A percentile compares a stretch with the other conserved stretches of the same genome.
These are phyloP conservation scores for Schizochytrium sp. DNA, from an alignment of 108 stramenopile genomes.

Conservation along the genomic window DNA sequence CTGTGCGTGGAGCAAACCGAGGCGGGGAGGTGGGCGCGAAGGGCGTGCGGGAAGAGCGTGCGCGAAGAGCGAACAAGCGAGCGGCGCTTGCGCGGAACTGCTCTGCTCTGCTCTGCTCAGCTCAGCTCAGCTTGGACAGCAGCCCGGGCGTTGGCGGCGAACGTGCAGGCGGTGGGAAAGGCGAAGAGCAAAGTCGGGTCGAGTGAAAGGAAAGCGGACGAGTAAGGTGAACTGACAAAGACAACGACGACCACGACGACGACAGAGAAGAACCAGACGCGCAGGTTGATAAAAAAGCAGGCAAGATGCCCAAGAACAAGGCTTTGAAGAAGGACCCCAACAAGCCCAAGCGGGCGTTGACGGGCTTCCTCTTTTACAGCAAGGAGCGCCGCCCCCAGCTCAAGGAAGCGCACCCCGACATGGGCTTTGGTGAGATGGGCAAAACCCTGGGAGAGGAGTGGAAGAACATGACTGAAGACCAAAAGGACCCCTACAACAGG, in stretches of 20 bases:
- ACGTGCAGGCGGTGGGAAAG: neutral
- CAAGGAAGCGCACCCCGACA: slow-evolving; percentile 46
- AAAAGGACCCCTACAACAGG: slow-evolving; percentile 49
- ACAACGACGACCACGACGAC: neutral
- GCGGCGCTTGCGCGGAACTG: too few relatives aligned
- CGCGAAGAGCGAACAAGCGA: neutral
- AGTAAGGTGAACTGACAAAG: too few relatives aligned
- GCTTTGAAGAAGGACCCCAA: neutral
- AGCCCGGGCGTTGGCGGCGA: neutral
- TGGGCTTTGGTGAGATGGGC: slow-evolving; percentile 52
- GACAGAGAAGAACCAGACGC: neutral
- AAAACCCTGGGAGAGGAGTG: slow-evolving; percentile 57
- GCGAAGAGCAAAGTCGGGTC: neutral
- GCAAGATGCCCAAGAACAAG: slow-evolving; percentile 3
- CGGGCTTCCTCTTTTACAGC: neutral
- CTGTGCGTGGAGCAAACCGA: too few relatives aligned
- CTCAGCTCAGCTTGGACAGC: too few relatives aligned
- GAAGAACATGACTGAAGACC: slow-evolving; percentile 47
- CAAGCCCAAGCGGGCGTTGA: slow-evolving; percentile 15
- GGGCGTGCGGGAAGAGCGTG: too few relatives aligned
- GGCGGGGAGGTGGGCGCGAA: too few relatives aligned
- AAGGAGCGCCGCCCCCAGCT: slow-evolving; percentile 51
- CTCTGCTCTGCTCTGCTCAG: too few relatives aligned
- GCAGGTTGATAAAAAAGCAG: neutral
- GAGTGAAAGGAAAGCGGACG: too few relatives aligned